Percentiles rank a stretch among this genome's conserved stretches.
Evolutionary conservation across 2,329 filamentous ascomycete genomes (phyloP).

Genomic region (Colletotrichum somersetense): DNA sequence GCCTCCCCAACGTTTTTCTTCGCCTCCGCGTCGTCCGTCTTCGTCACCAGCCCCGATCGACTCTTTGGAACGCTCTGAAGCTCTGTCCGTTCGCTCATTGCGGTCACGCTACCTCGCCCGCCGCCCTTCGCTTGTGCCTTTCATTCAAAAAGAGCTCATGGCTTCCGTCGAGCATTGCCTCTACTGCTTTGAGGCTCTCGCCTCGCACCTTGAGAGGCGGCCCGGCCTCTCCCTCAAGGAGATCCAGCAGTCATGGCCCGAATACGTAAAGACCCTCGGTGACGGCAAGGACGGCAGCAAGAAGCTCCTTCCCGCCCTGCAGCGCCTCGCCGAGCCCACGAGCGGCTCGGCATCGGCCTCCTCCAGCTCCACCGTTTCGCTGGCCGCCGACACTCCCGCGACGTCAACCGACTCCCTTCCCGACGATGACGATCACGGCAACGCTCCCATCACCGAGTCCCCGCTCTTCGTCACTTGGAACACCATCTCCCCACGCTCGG

Average conservation of each 20-base stretch:
- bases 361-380: slow-evolving; percentile 53
- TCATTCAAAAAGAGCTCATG: slow-evolving; percentile 65
- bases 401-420: slow-evolving; percentile 58
- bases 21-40: slow-evolving; percentile 14
- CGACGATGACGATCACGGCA: slow-evolving; percentile 44
- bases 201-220: slow-evolving; percentile 79
- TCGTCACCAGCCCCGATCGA: slow-evolving; percentile 5
- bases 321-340: slow-evolving; percentile 54
- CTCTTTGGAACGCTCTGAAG: slow-evolving; percentile 26
- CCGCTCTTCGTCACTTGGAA: slow-evolving; percentile 98
- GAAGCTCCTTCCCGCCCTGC: slow-evolving; percentile 58
- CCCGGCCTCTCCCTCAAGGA: slow-evolving; percentile 75
- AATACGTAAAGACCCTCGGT: slow-evolving; percentile 51
- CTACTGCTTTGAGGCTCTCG: slow-evolving; percentile 91
- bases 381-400: slow-evolving; percentile 56
- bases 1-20: neutral
- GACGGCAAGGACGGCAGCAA: slow-evolving; percentile 45
- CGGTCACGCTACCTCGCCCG: slow-evolving; percentile 17
- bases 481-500: slow-evolving; percentile 68
- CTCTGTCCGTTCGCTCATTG: slow-evolving; percentile 21
- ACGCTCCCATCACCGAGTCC: slow-evolving; percentile 60
- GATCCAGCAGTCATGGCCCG: slow-evolving; percentile 75
- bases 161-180: slow-evolving; percentile 88
- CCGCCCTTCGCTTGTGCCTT: neutral
- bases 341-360: slow-evolving; percentile 50